Evolutionary conservation across 2,329 filamentous ascomycete species (phyloP).

Genomic region (Aureobasidium sp.): DNA sequence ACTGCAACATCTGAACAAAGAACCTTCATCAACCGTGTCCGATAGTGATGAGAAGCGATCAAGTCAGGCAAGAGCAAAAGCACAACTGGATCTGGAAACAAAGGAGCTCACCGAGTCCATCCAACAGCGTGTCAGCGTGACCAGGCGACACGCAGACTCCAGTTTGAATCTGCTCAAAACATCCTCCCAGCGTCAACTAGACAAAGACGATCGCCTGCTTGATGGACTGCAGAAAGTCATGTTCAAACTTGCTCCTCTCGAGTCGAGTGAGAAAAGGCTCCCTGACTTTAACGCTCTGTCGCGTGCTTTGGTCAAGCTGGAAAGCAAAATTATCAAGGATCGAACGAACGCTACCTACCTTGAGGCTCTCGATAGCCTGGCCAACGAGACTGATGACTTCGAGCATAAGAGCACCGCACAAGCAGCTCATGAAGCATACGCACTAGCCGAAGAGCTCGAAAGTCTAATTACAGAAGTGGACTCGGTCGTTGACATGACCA

Average conservation of each 20-base stretch:
- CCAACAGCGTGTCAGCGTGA: conserved; percentile 25
- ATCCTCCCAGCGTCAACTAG: conserved; percentile 30
- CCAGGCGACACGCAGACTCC: background rate
- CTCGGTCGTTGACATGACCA: conserved; percentile 63
- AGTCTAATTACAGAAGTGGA: conserved; percentile 63
- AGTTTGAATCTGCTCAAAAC: background rate
- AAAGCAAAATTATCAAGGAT: conserved; percentile 35
- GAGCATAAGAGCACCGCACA: conserved; percentile 27
- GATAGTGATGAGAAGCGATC: conserved; percentile 17
- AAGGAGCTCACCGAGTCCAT: conserved; percentile 26
- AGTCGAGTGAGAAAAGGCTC: conserved; percentile 23
- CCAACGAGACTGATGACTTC: conserved; percentile 39
- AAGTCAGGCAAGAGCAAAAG: conserved; percentile 32
- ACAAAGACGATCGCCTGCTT: conserved; percentile 56
- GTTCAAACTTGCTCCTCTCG: conserved; percentile 42
- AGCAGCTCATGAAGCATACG: background rate
- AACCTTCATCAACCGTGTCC: background rate
- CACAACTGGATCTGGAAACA: conserved; percentile 34
- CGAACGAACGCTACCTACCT: conserved; percentile 46
- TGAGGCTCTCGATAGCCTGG: background rate
- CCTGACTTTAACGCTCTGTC: conserved; percentile 51
- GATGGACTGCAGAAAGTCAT: conserved; percentile 60
- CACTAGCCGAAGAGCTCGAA: conserved; percentile 32
- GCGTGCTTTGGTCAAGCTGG: conserved; percentile 34
- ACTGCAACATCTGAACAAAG: conserved; percentile 38